Evolutionary conservation across 352 stramenopile genomes (phyloP), one percentile per base, ranked within the genome.

Genomic region (Globisporangium paddicum): DNA sequence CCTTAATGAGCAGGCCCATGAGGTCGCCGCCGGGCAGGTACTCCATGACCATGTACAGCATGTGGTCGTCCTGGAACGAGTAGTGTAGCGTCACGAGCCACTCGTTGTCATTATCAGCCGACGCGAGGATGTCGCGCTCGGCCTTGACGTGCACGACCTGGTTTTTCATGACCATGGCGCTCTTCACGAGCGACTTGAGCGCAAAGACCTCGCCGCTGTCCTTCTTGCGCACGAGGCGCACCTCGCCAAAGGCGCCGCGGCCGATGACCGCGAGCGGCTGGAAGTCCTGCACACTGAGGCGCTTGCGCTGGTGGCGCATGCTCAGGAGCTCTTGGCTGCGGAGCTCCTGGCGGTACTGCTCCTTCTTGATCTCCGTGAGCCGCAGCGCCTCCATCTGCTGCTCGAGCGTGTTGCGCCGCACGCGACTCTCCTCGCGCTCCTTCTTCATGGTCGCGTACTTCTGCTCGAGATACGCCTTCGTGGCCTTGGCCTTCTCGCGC

Each of bases 1-100:
- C 85, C 58, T 99, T 98, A 73, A 99, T 99, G 32, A 99, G 81
- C 19, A 99, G 70, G 52, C 88, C 96, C 97, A 99, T 99, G 54
- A 99, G 85, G 76, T 99, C 98, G 42, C 98, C 98, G 5, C 98
- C 98, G 5, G 96, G 93, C 26, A 99, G 74, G 67, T 97, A 99
- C 77, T 99, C 98, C 97, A 99, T 99, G 38, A 99, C 94, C 96
- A 93, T 92, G 64, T 93, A 93, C 11, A 94, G 71, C 38, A 73
- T 66, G 63, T 90, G 77, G 35, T 93, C 79, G 58, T 94, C 80
- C 63, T 99, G 96, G 77, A 99, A 99, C 60, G 89, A 98, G 72
- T 98, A 99, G 73, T 99, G 91, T 21, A 99, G 76, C 45, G 87
- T 91, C 10, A 98, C 98, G 42, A 99, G 89, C 96, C 96, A 99